Conservation (phyloP, 306 rosid genomes). For the Sindora glabra region DNA sequence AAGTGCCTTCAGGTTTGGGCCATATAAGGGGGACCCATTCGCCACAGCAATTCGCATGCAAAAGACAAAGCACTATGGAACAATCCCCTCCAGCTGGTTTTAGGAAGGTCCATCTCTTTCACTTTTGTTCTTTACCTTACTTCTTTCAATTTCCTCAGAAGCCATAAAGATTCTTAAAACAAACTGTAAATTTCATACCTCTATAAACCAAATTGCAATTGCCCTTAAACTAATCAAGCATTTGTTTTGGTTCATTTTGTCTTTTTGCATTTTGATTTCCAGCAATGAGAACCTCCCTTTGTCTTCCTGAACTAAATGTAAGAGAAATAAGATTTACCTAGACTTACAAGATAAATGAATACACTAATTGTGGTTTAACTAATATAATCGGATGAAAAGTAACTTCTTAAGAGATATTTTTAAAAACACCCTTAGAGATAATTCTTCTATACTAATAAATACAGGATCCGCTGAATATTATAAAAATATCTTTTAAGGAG, state of each 20-base stretch:
- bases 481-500: too few relatives aligned
- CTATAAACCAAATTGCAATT: background rate
- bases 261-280: background rate
- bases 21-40: slow-evolving; percentile 27
- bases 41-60: slow-evolving; percentile 24
- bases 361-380: too few relatives aligned
- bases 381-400: too few relatives aligned
- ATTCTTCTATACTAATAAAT: too few relatives aligned
- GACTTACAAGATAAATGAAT: too few relatives aligned
- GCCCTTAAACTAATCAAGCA: background rate
- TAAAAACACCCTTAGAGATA: too few relatives aligned
- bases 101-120: slow-evolving; percentile 11
- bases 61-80: slow-evolving; percentile 12
- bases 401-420: too few relatives aligned
- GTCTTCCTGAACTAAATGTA: too few relatives aligned
- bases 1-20: slow-evolving; percentile 32
- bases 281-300: background rate
- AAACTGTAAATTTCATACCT: background rate
- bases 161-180: background rate
- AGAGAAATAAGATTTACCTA: too few relatives aligned
- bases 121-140: background rate
- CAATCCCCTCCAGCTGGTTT: slow-evolving; percentile 43
- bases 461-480: too few relatives aligned
- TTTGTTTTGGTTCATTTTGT: background rate
- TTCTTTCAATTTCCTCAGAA: background rate